These are phyloP conservation scores for Aureobasidium musti DNA, from an alignment of 2,329 filamentous ascomycete species.

Conservation along the genomic window DNA sequence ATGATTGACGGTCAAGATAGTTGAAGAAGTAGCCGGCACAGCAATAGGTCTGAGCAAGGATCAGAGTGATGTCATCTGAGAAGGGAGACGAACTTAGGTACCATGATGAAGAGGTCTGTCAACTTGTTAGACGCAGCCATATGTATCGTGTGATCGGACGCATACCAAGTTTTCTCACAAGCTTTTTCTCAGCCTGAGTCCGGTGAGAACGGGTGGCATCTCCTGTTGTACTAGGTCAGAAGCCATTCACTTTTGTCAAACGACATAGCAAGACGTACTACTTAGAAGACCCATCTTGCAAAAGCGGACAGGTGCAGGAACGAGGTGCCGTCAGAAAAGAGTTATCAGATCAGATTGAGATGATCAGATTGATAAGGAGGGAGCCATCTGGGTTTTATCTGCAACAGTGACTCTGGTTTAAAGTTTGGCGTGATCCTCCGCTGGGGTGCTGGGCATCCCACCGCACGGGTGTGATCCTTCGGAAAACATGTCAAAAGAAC, in stretches of 20 bases:
- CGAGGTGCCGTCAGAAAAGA: not conserved
- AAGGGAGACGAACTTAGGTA: not conserved
- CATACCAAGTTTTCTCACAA: conserved; percentile 7
- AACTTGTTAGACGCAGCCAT: not conserved
- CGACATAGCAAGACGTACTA: not conserved
- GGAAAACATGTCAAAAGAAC: not conserved
- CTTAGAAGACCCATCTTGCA: not conserved
- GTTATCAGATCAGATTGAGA: conserved; percentile 9
- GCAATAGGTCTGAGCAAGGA: not conserved
- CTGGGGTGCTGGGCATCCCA: not conserved
- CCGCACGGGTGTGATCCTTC: too few species aligned
- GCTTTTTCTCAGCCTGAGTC: not conserved
- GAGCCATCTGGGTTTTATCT: not conserved
- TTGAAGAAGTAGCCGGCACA: conserved; percentile 33
- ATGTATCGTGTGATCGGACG: not conserved
- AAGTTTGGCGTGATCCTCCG: not conserved
- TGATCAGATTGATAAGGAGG: conserved; percentile 13
- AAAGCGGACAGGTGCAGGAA: too few species aligned
- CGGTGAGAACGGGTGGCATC: not conserved
- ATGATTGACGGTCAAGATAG: conserved; percentile 53
- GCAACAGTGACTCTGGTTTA: not conserved
- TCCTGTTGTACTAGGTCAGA: not conserved
- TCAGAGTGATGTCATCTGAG: not conserved
- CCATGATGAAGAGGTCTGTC: not conserved
- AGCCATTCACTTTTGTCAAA: fast-evolving